Evolutionary conservation across 2,329 filamentous ascomycete genomes (phyloP).

Genomic region (Macrophomina pseudophaseolina): DNA sequence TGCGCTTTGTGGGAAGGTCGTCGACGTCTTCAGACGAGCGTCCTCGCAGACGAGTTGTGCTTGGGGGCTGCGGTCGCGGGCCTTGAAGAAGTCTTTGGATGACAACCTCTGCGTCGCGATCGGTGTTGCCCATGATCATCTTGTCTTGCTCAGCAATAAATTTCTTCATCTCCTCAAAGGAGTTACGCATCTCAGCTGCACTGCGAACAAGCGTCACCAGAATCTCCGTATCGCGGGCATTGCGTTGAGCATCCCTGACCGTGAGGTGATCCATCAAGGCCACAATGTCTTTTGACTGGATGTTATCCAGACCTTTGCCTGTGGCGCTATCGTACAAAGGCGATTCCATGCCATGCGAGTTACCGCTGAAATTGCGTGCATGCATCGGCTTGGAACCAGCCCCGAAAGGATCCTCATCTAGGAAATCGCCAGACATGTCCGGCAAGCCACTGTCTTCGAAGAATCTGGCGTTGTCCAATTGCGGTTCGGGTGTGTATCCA

Average conservation of each 20-base stretch:
- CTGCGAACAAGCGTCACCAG: constrained; percentile 91
- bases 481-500: constrained; percentile 53
- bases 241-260: constrained; percentile 93
- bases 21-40: constrained; percentile 59
- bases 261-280: constrained; percentile 98
- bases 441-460: constrained; percentile 62
- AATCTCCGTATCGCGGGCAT: constrained; percentile 95
- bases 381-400: constrained; percentile 55
- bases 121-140: constrained; percentile 83
- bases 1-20: constrained; percentile 75
- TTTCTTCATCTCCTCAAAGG: constrained; percentile 93
- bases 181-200: constrained; percentile 95
- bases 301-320: constrained; percentile 84
- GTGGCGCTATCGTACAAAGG: constrained; percentile 90
- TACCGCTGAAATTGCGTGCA: constrained; percentile 76
- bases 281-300: constrained; percentile 95
- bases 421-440: constrained; percentile 55
- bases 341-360: constrained; percentile 89
- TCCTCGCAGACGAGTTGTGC: constrained; percentile 8
- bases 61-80: constrained; percentile 77
- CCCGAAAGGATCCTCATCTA: constrained; percentile 69
- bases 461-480: constrained; percentile 51
- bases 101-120: constrained; percentile 85
- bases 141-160: constrained; percentile 90
- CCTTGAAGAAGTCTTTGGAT: constrained; percentile 82